phyloP scores from a whole-genome alignment of 345 rosid species.

The Salix dunnii region DNA sequence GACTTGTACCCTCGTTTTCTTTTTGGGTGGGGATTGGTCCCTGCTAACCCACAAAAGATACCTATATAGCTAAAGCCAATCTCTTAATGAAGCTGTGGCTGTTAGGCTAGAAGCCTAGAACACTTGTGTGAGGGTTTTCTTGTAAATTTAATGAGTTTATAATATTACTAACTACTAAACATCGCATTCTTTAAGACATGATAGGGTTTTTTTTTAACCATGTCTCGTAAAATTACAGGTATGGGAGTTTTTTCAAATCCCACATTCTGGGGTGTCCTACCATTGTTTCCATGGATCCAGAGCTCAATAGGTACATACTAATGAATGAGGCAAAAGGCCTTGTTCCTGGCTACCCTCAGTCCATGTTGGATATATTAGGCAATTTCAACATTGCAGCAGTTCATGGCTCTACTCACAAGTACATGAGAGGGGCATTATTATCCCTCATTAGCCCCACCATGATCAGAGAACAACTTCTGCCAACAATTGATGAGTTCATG shows the following conservation, averaged over 20 bases:
- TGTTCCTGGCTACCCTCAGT: constrained; percentile 88
- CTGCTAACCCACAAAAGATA: constrained; percentile 13
- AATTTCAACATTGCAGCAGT: constrained; percentile 74
- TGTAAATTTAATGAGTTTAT: constrained; percentile 19
- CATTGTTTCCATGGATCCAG: constrained; percentile 69
- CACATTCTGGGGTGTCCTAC: constrained; percentile 89
- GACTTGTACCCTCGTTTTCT: neutral
- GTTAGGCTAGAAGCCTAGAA: constrained; percentile 2
- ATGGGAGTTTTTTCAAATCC: constrained; percentile 74
- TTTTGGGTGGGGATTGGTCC: constrained; percentile 21
- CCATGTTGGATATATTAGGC: constrained; percentile 78
- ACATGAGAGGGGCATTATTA: constrained; percentile 64
- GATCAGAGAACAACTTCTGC: constrained; percentile 57
- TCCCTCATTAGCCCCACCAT: constrained; percentile 54
- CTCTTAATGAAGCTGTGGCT: neutral
- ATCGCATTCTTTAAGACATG: neutral
- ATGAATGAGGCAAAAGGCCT: constrained; percentile 80
- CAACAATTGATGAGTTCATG: constrained; percentile 57
- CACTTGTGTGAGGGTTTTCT: constrained; percentile 19
- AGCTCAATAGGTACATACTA: constrained; percentile 70
- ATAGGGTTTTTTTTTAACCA: neutral
- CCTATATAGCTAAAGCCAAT: constrained; percentile 11
- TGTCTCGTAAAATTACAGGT: constrained; percentile 30
- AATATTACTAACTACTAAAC: neutral
- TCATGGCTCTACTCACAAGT: constrained; percentile 65